Evolutionary conservation across 129 eudicot genomes (phyloP).

Genomic region (Smallanthus sonchifolius): DNA sequence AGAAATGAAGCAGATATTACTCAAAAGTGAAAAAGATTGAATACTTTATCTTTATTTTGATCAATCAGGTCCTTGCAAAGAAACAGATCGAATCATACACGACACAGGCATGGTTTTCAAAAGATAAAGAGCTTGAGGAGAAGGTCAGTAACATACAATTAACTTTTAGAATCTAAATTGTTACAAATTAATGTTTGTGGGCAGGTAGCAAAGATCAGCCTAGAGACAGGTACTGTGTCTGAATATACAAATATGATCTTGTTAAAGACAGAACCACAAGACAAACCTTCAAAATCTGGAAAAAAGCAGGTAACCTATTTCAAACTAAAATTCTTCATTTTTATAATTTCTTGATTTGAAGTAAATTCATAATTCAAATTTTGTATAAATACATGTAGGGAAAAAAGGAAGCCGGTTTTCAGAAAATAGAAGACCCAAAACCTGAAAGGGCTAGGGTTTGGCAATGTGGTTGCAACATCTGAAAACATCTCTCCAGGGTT

Average conservation of each 20-base stretch:
- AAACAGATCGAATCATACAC: slow-evolving; percentile 61
- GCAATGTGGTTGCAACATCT: too few relatives aligned
- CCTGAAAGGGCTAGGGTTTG: too few relatives aligned
- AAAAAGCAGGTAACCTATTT: slow-evolving; percentile 29
- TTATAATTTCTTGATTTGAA: not conserved
- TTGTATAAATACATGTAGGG: not conserved
- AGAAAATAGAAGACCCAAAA: too few relatives aligned
- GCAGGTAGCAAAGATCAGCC: slow-evolving; percentile 63
- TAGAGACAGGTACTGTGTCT: slow-evolving; percentile 43
- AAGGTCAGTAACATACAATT: slow-evolving; percentile 38
- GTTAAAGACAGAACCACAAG: slow-evolving; percentile 44
- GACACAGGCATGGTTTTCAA: slow-evolving; percentile 65
- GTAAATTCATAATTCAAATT: not conserved
- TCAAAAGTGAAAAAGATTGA: not conserved
- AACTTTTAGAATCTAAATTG: too few relatives aligned
- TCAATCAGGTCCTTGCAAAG: slow-evolving; percentile 50
- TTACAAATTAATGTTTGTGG: not conserved
- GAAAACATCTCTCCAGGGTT: too few relatives aligned
- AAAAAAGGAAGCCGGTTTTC: too few relatives aligned
- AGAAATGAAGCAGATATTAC: not conserved
- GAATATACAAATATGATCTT: slow-evolving; percentile 70
- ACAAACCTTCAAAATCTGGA: slow-evolving; percentile 19
- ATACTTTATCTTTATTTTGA: not conserved
- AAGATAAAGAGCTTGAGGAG: slow-evolving; percentile 49
- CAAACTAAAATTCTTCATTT: not conserved